Evolutionary conservation across 805 yeast genomes (phyloP).

Genomic region (Cephaloascus fragrans): DNA sequence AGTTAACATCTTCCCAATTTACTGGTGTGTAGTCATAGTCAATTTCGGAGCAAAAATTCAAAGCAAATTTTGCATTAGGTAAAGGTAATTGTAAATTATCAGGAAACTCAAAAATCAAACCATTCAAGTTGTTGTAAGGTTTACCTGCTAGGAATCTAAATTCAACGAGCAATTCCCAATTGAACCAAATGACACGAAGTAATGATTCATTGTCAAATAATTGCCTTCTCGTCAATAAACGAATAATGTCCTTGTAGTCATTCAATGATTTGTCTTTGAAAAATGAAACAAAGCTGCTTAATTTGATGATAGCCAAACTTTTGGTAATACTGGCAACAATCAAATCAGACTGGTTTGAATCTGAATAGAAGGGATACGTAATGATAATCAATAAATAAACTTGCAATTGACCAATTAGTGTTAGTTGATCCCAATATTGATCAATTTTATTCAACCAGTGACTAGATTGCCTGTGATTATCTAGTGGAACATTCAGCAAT

Average conservation of each 20-base stretch:
- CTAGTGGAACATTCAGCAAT: constrained; percentile 12
- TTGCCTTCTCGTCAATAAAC: constrained; percentile 18
- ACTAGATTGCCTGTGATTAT: constrained; percentile 15
- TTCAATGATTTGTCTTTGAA: constrained; percentile 2
- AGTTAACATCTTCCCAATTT: constrained; percentile 8
- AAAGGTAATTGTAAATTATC: constrained; percentile 21
- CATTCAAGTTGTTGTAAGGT: constrained; percentile 16
- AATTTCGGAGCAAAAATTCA: background rate
- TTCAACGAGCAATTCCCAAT: constrained; percentile 23
- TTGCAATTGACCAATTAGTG: constrained; percentile 14
- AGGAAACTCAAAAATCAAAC: constrained; percentile 16
- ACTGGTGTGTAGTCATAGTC: constrained; percentile 3
- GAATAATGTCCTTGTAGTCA: constrained; percentile 15
- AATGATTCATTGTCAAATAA: constrained; percentile 20
- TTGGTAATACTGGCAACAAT: background rate
- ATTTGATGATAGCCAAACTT: background rate
- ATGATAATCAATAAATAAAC: constrained; percentile 4
- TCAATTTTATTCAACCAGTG: constrained; percentile 26
- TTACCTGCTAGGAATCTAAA: constrained; percentile 22
- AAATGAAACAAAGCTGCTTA: background rate
- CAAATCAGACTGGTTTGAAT: background rate
- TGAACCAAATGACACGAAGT: constrained; percentile 25
- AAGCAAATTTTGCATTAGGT: constrained; percentile 5
- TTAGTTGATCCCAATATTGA: constrained; percentile 18
- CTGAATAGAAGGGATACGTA: constrained; percentile 6